These are phyloP conservation scores for Neonectria magnoliae DNA, from an alignment of 2,329 filamentous ascomycete species.

Conservation along the genomic window DNA sequence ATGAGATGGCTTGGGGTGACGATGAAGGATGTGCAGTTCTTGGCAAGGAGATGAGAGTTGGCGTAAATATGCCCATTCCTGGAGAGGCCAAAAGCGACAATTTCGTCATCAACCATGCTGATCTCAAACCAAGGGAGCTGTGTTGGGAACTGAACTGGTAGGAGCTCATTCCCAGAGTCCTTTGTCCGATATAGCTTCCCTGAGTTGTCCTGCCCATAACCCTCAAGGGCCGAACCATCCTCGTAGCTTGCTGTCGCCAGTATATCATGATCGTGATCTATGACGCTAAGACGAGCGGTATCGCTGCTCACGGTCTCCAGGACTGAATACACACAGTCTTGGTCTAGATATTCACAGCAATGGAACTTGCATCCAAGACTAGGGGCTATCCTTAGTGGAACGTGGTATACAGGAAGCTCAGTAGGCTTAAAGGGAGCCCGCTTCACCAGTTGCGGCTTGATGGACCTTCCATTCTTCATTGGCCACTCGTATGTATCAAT, in stretches of 20 bases:
- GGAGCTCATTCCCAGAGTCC: slow-evolving; percentile 44
- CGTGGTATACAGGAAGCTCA: slow-evolving; percentile 31
- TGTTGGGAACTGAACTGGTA: slow-evolving; percentile 53
- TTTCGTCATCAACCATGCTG: slow-evolving; percentile 53
- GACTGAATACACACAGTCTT: slow-evolving; percentile 37
- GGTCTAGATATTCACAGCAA: slow-evolving; percentile 45
- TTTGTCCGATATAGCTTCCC: slow-evolving; percentile 57
- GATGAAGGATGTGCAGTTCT: slow-evolving; percentile 92
- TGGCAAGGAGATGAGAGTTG: slow-evolving; percentile 76
- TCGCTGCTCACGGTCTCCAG: slow-evolving; percentile 29
- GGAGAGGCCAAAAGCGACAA: slow-evolving; percentile 72
- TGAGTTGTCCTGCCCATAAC: slow-evolving; percentile 57
- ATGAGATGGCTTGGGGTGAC: slow-evolving; percentile 85
- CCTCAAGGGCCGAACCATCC: slow-evolving; percentile 42
- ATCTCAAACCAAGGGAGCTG: slow-evolving; percentile 65
- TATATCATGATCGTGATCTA: slow-evolving; percentile 36
- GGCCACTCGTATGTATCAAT: slow-evolving; percentile 78
- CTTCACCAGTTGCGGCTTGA: slow-evolving; percentile 54
- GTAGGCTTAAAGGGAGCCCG: slow-evolving; percentile 51
- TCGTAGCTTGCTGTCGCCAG: slow-evolving; percentile 48
- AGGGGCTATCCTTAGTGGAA: slow-evolving; percentile 48
- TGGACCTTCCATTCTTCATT: slow-evolving; percentile 63
- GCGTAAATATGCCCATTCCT: slow-evolving; percentile 82
- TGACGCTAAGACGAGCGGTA: slow-evolving; percentile 25
- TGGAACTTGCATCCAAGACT: slow-evolving; percentile 42